Percentiles rank a stretch among this genome's conserved stretches.
These are phyloP conservation scores for Amanita rubescens DNA, from an alignment of 768 basidiomycete species.

Conservation along the genomic window DNA sequence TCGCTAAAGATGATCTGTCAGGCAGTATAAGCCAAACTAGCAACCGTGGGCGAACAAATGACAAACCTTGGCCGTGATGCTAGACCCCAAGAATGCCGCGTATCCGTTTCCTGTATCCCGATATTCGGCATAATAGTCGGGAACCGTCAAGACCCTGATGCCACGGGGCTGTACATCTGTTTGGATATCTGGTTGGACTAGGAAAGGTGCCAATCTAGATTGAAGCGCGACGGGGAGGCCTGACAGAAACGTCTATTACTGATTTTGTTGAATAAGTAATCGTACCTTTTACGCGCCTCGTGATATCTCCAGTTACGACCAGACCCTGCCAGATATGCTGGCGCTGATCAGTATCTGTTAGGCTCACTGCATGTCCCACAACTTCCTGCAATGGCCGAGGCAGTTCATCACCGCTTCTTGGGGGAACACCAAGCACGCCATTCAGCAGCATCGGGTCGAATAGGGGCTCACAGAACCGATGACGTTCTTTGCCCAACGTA, in stretches of 20 bases:
- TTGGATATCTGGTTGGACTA: slow-evolving; percentile 52
- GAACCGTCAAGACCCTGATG: slow-evolving; percentile 57
- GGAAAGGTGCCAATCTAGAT: slow-evolving; percentile 58
- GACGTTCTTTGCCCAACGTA: slow-evolving; percentile 80
- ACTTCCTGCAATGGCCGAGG: slow-evolving; percentile 56
- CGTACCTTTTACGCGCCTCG: slow-evolving; percentile 64
- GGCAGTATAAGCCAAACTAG: neutral
- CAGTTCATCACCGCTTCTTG: slow-evolving; percentile 16
- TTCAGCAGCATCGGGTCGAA: slow-evolving; percentile 64
- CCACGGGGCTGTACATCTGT: slow-evolving; percentile 68
- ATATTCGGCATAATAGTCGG: slow-evolving; percentile 90
- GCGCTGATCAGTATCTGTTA: slow-evolving; percentile 57
- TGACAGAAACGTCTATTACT: slow-evolving; percentile 16
- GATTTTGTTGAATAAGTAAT: neutral
- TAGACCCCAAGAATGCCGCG: slow-evolving; percentile 74
- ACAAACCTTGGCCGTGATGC: slow-evolving; percentile 78
- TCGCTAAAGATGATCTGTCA: slow-evolving; percentile 71
- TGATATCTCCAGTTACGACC: slow-evolving; percentile 74
- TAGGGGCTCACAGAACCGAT: slow-evolving; percentile 86
- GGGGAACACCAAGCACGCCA: slow-evolving; percentile 22
- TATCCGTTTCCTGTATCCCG: slow-evolving; percentile 77
- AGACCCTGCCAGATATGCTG: slow-evolving; percentile 73
- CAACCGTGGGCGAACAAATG: neutral
- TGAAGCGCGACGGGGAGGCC: slow-evolving; percentile 65
- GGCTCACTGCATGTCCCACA: slow-evolving; percentile 53